Evolutionary conservation across 2,329 filamentous ascomycete species (phyloP), one percentile per base, ranked within the genome.

Genomic region (Lachnellula arida): DNA sequence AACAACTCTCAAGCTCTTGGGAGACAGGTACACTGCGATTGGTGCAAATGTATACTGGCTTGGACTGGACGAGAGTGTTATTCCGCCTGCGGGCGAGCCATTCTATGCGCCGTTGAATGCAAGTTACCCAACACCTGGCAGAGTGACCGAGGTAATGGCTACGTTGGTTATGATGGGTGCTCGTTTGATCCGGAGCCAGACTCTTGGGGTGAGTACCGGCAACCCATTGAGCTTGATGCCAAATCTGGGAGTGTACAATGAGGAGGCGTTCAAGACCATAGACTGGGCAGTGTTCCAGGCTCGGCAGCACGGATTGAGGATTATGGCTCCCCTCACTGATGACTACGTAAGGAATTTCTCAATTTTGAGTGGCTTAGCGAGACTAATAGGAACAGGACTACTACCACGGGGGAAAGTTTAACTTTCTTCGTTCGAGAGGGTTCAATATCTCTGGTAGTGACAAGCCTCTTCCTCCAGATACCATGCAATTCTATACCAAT

Each of bases 1-100:
- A 35, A 71, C 72, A 1, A 62, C 54, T 1, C 65, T 77, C 15
- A 54, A 69, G 1, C 70, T 76, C 11, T 64, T 71, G 46, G 72
- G 71, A 15, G 68, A 73, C 49, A 65, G 59, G 5, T 79, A 75
- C 74, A 75, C 73, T 52, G 73, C 73, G 1, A 73, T 75, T 15
- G 76, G 76, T 0, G 73, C 75, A n/a, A 78, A 79, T 58, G 69
- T 78, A 14, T 79, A 79, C 68, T 78, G 76, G 76, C 72, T 79
- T 9, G 76, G 76, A 1, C 70, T 79, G 0, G 76, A 79, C 63
- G 76, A 79, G 63, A 79, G 78, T 62, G 75, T 79, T 12, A 67
- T 69, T 1, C 76, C 76, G 5, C 72, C 75, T 0, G 60, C 63
- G 1, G 75, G 74, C 5, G 65, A 73, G 56, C 76, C 76, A n/a